A percentile compares a stretch with the other conserved stretches of the same genome.
Conservation (phyloP, 139 green algal genomes). For the Chlorella sp. region DNA sequence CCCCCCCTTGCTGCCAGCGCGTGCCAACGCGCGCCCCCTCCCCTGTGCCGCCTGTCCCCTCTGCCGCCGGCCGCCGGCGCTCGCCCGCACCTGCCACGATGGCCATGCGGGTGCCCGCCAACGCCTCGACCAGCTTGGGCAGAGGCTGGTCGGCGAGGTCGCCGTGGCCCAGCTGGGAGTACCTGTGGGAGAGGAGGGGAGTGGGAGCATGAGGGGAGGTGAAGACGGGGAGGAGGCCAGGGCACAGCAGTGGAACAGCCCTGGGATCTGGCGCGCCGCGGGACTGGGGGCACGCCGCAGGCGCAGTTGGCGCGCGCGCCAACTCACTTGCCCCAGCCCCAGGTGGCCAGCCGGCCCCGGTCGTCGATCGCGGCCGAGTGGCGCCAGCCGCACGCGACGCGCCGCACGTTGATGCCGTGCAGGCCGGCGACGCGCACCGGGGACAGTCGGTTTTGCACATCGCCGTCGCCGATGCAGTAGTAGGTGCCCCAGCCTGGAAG, state of each 20-base stretch:
- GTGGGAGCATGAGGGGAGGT: too few species aligned
- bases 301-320: too few species aligned
- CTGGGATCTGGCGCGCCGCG: not conserved
- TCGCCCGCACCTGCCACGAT: too few species aligned
- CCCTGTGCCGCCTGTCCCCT: too few species aligned
- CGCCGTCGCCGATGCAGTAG: slow-evolving; percentile 85
- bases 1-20: too few species aligned
- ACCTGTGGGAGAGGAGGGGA: not conserved
- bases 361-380: slow-evolving; percentile 69
- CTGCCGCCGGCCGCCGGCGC: too few species aligned
- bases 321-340: slow-evolving; percentile 88
- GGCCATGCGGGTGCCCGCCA: not conserved
- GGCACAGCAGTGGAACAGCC: not conserved
- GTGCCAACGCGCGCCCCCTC: too few species aligned
- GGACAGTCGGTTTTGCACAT: slow-evolving; percentile 58
- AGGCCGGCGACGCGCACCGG: slow-evolving; percentile 45
- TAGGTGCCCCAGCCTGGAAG: slow-evolving; percentile 81
- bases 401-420: slow-evolving; percentile 42
- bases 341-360: slow-evolving; percentile 75
- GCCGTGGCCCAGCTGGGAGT: not conserved
- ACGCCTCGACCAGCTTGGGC: slow-evolving; percentile 16
- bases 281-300: not conserved
- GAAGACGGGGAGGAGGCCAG: too few species aligned
- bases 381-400: slow-evolving; percentile 84
- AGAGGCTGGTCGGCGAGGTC: slow-evolving; percentile 7